Base-by-base conservation (phyloP, 805 yeast species). In the Vanderwaltozyma polyspora region DNA sequence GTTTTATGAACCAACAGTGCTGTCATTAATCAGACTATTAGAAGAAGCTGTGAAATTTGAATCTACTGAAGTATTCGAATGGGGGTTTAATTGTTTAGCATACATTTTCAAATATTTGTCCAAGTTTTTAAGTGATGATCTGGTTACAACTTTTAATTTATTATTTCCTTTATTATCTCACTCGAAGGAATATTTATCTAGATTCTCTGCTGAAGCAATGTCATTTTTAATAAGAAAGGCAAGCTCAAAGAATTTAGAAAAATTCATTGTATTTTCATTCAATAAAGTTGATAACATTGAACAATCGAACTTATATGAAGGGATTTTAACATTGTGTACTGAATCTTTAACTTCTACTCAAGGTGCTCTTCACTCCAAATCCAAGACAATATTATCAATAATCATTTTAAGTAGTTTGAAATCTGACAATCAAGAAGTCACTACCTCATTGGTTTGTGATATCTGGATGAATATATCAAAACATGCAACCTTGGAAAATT, bases 181-280 rank as follows among this genome's bases (percentile, higher is more conserved):
- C 24, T 59, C 74, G 36, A 79, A 77, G 44, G 73, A 73, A 19
- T 75, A 79, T 42, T 67, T 87, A 24, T 67, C 83, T 1, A 68
- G 93, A 41, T 91, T 89, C 48, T 76, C 94, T 15, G 86, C 95
- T 0, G 96, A 89, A 56, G 91, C 95, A 0, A 56, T 89, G 30
- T 82, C 96, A 0, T 91, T 81, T 47, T 62, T 89, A 37, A 63
- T 89, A 8, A 73, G 91, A 51, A 83, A 83, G 54, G 67, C 82
- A 41, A 64, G 66, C 17, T 52, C 64, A 0, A 66, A 66, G 1
- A 59, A 69, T 6, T 58, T 86, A 31, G 46, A 52, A 1, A 37
- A 44, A 0, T 69, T 82, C 29, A 61, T 81, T 7, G 48, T 59
- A 2, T 63, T 52, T 40, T 52, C 70, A 3, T 63, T 72, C 31